Base-by-base conservation (phyloP, 176 grass and related monocot species). In the Oryza coarctata region DNA sequence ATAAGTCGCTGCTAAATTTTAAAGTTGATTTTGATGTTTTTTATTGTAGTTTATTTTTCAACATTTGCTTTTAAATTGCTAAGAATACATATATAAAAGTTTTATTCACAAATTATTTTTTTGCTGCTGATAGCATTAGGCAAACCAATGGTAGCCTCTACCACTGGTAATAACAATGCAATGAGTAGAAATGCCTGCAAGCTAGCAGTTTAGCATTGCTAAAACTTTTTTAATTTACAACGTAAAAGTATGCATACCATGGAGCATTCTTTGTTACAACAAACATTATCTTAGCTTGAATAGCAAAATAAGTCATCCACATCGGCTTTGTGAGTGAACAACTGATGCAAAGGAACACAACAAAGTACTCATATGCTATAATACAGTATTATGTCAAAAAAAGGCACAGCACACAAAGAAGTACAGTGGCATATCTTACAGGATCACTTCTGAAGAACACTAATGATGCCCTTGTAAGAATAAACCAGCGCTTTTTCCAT, bases 401-500 rank as follows among this genome's bases (percentile, higher is more conserved):
- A 65, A 50, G 49, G 29, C 79, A 47, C 1, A 76, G 58, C n/a
- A 25, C 63, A 49, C 65, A 60, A 78, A 29, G 63, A 83, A 70
- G 20, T 68, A 25, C 12, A 66, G 78, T 38, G 70, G 33, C 47
- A 39, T 57, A 74, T 86, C 90, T 98, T 95, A 98, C 93, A 13
- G 93, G 96, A 47, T 98, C 96, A 74, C 80, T 86, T 88, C 90
- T 89, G 84, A 91, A 98, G 82, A 98, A 98, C 73, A 95, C 87
- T 78, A 98, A 74, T 45, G 96, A 98, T 80, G 86, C 90, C 67
- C 88, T 92, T 73, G 96, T 98, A 91, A 98, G 96, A 80, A 95
- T 55, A 88, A 98, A 98, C 96, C 96, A 98, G 23, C 96, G 96
- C 69, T 91, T 98, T 76, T 98, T 98, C 96, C 96, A 98, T 88